A percentile compares a stretch with the other conserved stretches of the same genome.
phyloP scores from a whole-genome alignment of 2,329 filamentous ascomycete species.

The Cladosporium oxysporum region DNA sequence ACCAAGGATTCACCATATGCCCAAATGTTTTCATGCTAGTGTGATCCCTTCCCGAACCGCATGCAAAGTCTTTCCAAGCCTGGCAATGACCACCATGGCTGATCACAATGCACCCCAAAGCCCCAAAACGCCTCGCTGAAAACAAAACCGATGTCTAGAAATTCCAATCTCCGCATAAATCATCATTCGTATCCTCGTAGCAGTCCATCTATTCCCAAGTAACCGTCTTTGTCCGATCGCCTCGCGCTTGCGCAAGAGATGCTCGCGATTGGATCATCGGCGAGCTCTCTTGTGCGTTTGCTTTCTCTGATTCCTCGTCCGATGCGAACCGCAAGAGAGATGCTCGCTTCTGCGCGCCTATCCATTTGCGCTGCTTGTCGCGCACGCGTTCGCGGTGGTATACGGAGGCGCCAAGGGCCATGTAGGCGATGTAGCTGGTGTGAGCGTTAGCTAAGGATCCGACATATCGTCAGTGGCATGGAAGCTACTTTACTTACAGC shows the following conservation, averaged over 20 bases:
- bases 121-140: background rate
- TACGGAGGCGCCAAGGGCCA: background rate
- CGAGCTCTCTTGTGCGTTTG: background rate
- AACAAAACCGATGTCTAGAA: background rate
- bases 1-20: background rate
- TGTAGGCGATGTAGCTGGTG: background rate
- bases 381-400: background rate
- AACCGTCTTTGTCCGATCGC: background rate
- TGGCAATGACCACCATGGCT: background rate
- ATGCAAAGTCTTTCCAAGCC: background rate
- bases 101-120: background rate
- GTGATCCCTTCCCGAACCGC: background rate
- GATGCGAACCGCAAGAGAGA: background rate
- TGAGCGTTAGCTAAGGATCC: background rate
- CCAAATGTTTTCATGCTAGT: background rate
- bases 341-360: slow-evolving; percentile 8
- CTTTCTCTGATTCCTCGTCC: background rate
- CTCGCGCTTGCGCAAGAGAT: slow-evolving; percentile 1
- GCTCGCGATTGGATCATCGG: slow-evolving; percentile 4
- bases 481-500: background rate
- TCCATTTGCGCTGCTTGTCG: slow-evolving; percentile 10
- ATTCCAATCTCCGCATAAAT: background rate
- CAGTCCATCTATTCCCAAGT: slow-evolving; percentile 2
- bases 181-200: background rate
- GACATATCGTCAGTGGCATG: too few relatives aligned